Evolutionary conservation across 306 rosid genomes (phyloP), one percentile per base, ranked within the genome.

Genomic region (Corylus americana): DNA sequence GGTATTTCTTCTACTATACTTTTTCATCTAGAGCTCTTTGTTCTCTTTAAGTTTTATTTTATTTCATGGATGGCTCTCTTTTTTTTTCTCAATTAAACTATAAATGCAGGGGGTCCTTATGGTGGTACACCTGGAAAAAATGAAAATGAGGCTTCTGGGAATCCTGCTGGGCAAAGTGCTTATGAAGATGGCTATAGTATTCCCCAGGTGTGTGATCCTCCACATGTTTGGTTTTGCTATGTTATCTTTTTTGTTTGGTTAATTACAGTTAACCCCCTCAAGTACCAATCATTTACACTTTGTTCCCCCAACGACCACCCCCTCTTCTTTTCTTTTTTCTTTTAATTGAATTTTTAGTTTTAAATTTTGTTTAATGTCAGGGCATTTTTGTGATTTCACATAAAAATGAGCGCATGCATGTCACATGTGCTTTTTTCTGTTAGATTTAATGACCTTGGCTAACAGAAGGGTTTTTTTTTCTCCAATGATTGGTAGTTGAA

Each of bases 121-220:
- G 90, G 94, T 86, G 91, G 88, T 74, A 85, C 92, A 68, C 88
- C 90, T 70, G 93, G 86, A 79, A 91, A 83, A 78, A 89, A 91
- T 74, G 94, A 91, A 74, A 91, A 74, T 50, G 97, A 92, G 68
- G 85, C 92, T 78, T 84, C 97, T 77, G 92, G 87, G 80, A 86
- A 74, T 74, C 85, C 87, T 70, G 79, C 73, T 27, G 97, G 90
- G 77, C 98, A 94, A 89, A 95, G 88, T 88, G 79, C 85, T 72
- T 90, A 88, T 80, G 96, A 91, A 87, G 94, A 91, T 77, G 82
- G 93, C 86, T 96, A 93, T 85, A 84, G 82, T 73, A 82, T 71
- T 84, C 51, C 83, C 64, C 98, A 90, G 97, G 98, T 95, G 79
- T 86, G 91, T 85, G 77, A 78, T 70, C 73, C 82, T 81, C 80